phyloP scores from a whole-genome alignment of 305 asterid genomes.

The Fraxinus xanthoxyloides region DNA sequence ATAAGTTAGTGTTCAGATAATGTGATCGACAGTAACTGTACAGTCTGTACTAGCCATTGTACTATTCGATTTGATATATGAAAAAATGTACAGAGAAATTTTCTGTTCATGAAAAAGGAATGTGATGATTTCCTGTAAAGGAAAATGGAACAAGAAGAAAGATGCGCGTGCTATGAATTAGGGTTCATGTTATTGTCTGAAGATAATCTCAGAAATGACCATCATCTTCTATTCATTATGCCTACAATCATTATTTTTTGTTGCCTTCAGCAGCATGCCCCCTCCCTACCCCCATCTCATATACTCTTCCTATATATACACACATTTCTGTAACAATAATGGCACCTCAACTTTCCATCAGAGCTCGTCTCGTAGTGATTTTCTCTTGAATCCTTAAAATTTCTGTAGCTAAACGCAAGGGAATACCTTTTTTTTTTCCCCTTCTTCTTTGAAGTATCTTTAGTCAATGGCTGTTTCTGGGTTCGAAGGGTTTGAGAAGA shows the following conservation, averaged over 20 bases:
- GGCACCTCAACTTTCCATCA: background rate
- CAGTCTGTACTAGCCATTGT: background rate
- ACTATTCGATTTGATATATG: background rate
- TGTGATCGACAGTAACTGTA: background rate
- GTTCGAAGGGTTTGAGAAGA: constrained; percentile 52
- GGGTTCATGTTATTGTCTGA: constrained; percentile 32
- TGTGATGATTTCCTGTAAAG: background rate
- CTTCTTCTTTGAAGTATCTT: background rate
- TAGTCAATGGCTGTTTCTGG: constrained; percentile 46
- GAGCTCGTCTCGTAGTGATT: background rate
- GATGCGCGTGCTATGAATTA: constrained; percentile 16
- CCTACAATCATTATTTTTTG: constrained; percentile 44
- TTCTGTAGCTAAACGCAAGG: background rate
- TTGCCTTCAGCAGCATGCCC: constrained; percentile 48
- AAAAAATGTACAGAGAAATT: background rate
- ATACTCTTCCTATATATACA: background rate
- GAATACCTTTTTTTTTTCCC: background rate
- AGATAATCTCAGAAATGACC: constrained; percentile 32
- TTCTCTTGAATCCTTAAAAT: background rate
- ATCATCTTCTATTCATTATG: constrained; percentile 53
- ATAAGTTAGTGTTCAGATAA: too few species aligned
- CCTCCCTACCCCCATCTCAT: background rate
- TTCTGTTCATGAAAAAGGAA: background rate
- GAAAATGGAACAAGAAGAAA: background rate
- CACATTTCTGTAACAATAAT: background rate